Conservation (phyloP, 345 rosid species). For the Orychophragmus violaceus region DNA sequence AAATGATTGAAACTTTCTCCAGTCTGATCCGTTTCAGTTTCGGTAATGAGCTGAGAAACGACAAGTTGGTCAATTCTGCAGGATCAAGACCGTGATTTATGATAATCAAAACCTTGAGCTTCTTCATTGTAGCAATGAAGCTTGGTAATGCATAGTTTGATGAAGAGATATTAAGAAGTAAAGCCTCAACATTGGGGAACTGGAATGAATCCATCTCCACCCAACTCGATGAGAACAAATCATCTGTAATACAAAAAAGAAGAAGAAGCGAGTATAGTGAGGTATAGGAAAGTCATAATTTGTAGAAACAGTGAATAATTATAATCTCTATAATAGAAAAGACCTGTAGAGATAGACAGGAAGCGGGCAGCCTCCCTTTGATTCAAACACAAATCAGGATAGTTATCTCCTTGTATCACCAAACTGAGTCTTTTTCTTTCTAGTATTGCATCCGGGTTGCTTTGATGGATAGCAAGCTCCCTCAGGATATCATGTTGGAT, state of each 20-base stretch:
- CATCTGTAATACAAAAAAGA: slow-evolving; percentile 33
- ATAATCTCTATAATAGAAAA: background rate
- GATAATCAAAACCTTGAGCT: background rate
- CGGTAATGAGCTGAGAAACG: slow-evolving; percentile 28
- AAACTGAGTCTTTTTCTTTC: slow-evolving; percentile 34
- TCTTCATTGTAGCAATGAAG: slow-evolving; percentile 41
- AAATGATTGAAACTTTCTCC: slow-evolving; percentile 34
- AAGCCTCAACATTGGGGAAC: slow-evolving; percentile 37
- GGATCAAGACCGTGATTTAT: slow-evolving; percentile 7
- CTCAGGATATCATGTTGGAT: no score
- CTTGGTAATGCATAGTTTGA: slow-evolving; percentile 37
- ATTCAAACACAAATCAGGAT: slow-evolving; percentile 41
- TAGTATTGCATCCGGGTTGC: no score
- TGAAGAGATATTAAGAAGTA: slow-evolving; percentile 40
- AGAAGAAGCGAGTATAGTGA: background rate
- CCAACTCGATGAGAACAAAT: slow-evolving; percentile 40
- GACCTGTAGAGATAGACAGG: background rate
- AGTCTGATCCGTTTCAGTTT: slow-evolving; percentile 50
- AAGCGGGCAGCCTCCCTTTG: background rate
- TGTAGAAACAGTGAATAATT: no score
- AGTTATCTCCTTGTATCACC: slow-evolving; percentile 19
- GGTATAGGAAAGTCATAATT: background rate
- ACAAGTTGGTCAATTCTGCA: slow-evolving; percentile 33
- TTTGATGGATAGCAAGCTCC: no score
- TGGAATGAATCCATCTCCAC: slow-evolving; percentile 22